Evolutionary conservation across 768 basidiomycete species (phyloP), one percentile per base, ranked within the genome.

Genomic region (Auricularia sp.): DNA sequence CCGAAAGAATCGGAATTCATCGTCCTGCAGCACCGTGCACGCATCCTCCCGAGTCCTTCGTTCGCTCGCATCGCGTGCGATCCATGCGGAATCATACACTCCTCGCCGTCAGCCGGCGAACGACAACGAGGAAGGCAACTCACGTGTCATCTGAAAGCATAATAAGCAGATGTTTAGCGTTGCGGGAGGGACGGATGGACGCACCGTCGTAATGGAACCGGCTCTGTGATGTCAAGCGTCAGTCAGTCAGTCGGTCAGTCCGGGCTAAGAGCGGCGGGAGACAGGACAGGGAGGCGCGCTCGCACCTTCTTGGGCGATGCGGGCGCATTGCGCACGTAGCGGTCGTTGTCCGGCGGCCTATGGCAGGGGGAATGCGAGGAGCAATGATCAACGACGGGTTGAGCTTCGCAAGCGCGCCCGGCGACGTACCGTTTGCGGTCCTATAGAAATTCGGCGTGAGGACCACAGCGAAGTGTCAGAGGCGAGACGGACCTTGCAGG

Each of bases 261-360:
- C 29, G 23, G 51, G 11, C 39, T 54, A 23, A 53, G 54, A 3
- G 10, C 23, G 36, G 18, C 29, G 62, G 16, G 29, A 2, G 16
- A 23, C 18, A 8, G 29, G 36, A n/a, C 18, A 53, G 61, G 0
- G 54, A 71, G 39, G 39, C 39, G 39, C 39, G 39, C 39, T 7
- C 81, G 18, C 66, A 88, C 90, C 84, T 91, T 90, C 84, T 92
- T 92, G 16, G 91, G 91, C 75, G 91, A 90, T 53, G 88, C 84
- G 3, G 91, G 91, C 7, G 91, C 91, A 64, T 79, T 81, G 53
- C 79, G 76, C 47, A 93, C 87, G 69, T 91, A 94, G 65, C 88
- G 80, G 72, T 93, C 91, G 71, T 95, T 93, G 70, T 91, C 92
- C 47, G 82, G 76, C 1, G 91, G 91, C 62, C 91, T 93, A 70